Evolutionary conservation across 2,329 filamentous ascomycete species (phyloP).

Genomic region (Colletotrichum falcatum): DNA sequence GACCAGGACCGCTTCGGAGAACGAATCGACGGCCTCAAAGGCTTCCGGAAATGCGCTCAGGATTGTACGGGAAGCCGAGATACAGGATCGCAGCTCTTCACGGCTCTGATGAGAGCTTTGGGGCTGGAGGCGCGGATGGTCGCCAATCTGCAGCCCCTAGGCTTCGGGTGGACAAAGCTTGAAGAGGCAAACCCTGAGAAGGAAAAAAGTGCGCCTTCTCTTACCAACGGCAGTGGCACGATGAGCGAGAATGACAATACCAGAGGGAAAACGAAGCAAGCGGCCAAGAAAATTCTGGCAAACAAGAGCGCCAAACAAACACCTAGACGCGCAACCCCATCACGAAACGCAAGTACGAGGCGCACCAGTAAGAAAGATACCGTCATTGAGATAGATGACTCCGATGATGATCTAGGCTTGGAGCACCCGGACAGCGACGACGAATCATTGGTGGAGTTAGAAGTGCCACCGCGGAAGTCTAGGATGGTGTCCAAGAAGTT

Average conservation of each 20-base stretch:
- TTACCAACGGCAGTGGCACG: slow-evolving; percentile 32
- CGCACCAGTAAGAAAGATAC: slow-evolving; percentile 18
- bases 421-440: slow-evolving; percentile 68
- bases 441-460: slow-evolving; percentile 69
- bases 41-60: slow-evolving; percentile 77
- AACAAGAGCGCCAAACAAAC: slow-evolving; percentile 23
- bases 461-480: slow-evolving; percentile 56
- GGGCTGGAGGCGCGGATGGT: slow-evolving; percentile 88
- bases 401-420: slow-evolving; percentile 35
- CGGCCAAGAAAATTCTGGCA: slow-evolving; percentile 31
- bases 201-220: slow-evolving; percentile 39
- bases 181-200: slow-evolving; percentile 78
- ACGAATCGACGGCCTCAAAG: slow-evolving; percentile 72
- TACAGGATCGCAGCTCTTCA: slow-evolving; percentile 89
- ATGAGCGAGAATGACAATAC: slow-evolving; percentile 35
- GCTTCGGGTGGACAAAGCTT: slow-evolving; percentile 89
- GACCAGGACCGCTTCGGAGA: slow-evolving; percentile 81
- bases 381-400: slow-evolving; percentile 22
- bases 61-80: slow-evolving; percentile 85
- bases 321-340: slow-evolving; percentile 20
- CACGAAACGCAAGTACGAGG: slow-evolving; percentile 7
- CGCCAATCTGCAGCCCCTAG: slow-evolving; percentile 84
- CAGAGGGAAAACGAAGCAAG: slow-evolving; percentile 42
- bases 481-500: slow-evolving; percentile 61
- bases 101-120: slow-evolving; percentile 82